Conservation (phyloP, 2,329 filamentous ascomycete genomes). For the Aureobasidium sp. region DNA sequence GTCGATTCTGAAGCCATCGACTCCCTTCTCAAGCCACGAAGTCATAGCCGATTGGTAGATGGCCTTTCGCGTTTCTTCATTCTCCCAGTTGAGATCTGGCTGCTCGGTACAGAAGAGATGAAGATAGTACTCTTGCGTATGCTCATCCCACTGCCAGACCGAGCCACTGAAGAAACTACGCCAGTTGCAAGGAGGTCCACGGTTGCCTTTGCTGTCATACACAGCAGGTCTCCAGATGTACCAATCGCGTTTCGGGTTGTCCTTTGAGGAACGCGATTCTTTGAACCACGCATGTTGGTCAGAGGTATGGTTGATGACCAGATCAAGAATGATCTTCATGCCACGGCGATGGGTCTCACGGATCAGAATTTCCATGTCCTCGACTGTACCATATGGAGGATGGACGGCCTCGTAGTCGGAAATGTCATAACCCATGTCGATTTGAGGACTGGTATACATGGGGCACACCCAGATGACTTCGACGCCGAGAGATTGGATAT, state of each 20-base stretch:
- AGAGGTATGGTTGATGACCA: slow-evolving; percentile 83
- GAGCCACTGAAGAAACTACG: slow-evolving; percentile 64
- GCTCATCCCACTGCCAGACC: slow-evolving; percentile 77
- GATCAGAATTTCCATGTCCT: slow-evolving; percentile 71
- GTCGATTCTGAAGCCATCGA: slow-evolving; percentile 50
- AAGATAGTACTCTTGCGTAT: slow-evolving; percentile 78
- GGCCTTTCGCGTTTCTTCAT: slow-evolving; percentile 70
- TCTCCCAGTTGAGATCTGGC: slow-evolving; percentile 89
- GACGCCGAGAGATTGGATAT: slow-evolving; percentile 66
- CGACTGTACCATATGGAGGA: slow-evolving; percentile 70
- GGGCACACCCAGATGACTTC: slow-evolving; percentile 66
- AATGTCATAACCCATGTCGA: slow-evolving; percentile 78
- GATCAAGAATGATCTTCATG: slow-evolving; percentile 77
- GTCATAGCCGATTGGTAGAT: slow-evolving; percentile 65
- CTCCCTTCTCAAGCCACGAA: slow-evolving; percentile 81
- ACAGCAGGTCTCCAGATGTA: slow-evolving; percentile 60
- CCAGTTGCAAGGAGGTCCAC: slow-evolving; percentile 81
- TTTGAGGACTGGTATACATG: slow-evolving; percentile 57
- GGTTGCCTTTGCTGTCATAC: slow-evolving; percentile 56
- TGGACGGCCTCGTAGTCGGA: slow-evolving; percentile 74
- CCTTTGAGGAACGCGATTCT: slow-evolving; percentile 57
- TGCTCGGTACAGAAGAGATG: slow-evolving; percentile 81
- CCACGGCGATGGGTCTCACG: slow-evolving; percentile 64
- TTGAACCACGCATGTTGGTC: slow-evolving; percentile 67
- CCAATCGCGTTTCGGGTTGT: slow-evolving; percentile 61